Percentiles rank a stretch among this genome's conserved stretches.
phyloP scores from a whole-genome alignment of 306 rosid genomes.

The Biancaea sappan region DNA sequence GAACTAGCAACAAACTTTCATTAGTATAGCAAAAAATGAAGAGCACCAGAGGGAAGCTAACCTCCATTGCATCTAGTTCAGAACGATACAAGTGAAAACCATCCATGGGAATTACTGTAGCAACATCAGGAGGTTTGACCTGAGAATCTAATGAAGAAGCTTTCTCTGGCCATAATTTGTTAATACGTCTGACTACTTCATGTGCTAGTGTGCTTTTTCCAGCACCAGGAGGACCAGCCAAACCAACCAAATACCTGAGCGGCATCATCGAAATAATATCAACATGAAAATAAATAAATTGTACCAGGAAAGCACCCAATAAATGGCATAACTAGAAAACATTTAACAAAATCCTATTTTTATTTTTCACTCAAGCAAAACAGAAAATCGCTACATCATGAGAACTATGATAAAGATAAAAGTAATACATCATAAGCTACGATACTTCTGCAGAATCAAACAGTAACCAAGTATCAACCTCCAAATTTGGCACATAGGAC shows the following conservation, averaged over 20 bases:
- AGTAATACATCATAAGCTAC: neutral
- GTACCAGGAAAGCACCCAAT: neutral
- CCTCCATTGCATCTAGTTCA: conserved; percentile 94
- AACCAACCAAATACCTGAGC: conserved; percentile 70
- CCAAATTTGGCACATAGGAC: conserved; percentile 17
- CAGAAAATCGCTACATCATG: neutral
- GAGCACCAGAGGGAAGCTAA: conserved; percentile 36
- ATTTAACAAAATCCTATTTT: neutral
- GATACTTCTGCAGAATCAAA: conserved; percentile 24
- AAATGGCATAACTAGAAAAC: neutral
- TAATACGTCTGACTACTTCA: conserved; percentile 73
- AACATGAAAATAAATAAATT: conserved; percentile 29
- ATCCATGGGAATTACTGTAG: conserved; percentile 84
- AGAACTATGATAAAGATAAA: conserved; percentile 1
- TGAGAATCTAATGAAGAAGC: conserved; percentile 64
- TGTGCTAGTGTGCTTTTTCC: conserved; percentile 83
- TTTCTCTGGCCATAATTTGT: conserved; percentile 69
- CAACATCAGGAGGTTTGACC: conserved; percentile 62
- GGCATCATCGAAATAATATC: conserved; percentile 24
- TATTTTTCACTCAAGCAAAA: neutral
- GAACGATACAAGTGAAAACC: conserved; percentile 91
- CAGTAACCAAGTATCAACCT: neutral
- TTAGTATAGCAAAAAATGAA: conserved; percentile 24
- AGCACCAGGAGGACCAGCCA: conserved; percentile 98
- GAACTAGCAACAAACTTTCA: conserved; percentile 31